Conservation (phyloP, 768 basidiomycete genomes). For the Hebeloma cylindrosporum region DNA sequence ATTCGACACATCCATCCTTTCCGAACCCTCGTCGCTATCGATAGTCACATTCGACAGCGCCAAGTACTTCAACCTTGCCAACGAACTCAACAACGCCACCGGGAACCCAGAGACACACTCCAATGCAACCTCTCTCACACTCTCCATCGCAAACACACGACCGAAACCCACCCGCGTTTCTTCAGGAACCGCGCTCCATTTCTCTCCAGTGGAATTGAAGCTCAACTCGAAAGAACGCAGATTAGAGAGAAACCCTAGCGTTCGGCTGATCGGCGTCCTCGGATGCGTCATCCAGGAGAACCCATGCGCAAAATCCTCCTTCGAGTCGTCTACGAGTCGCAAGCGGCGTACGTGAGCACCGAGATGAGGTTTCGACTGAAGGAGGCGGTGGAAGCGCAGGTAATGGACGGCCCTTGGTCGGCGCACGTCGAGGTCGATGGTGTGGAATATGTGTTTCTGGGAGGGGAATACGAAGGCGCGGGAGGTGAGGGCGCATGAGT, state of each 20-base stretch:
- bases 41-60: slow-evolving; percentile 23
- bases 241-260: slow-evolving; percentile 14
- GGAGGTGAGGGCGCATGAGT: slow-evolving; percentile 18
- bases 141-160: slow-evolving; percentile 11
- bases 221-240: slow-evolving; percentile 19
- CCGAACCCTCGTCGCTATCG: neutral
- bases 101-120: slow-evolving; percentile 21
- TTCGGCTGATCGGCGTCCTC: slow-evolving; percentile 16
- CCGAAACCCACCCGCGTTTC: slow-evolving; percentile 11
- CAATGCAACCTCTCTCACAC: slow-evolving; percentile 17
- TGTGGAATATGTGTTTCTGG: slow-evolving; percentile 20
- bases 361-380: slow-evolving; percentile 15
- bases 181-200: slow-evolving; percentile 16
- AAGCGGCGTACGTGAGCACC: slow-evolving; percentile 23
- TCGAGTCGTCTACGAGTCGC: slow-evolving; percentile 21
- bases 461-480: slow-evolving; percentile 17
- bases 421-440: slow-evolving; percentile 16
- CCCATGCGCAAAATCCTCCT: slow-evolving; percentile 16
- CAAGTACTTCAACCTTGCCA: slow-evolving; percentile 11
- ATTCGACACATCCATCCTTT: neutral
- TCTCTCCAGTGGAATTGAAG: slow-evolving; percentile 20
- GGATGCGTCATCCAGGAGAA: slow-evolving; percentile 11
- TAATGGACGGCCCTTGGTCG: slow-evolving; percentile 15
- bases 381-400: slow-evolving; percentile 19
- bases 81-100: slow-evolving; percentile 9